A percentile compares a stretch with the other conserved stretches of the same genome.
These are phyloP conservation scores for Carex arenaria DNA, from an alignment of 202 grass and related monocot genomes.

Conservation along the genomic window DNA sequence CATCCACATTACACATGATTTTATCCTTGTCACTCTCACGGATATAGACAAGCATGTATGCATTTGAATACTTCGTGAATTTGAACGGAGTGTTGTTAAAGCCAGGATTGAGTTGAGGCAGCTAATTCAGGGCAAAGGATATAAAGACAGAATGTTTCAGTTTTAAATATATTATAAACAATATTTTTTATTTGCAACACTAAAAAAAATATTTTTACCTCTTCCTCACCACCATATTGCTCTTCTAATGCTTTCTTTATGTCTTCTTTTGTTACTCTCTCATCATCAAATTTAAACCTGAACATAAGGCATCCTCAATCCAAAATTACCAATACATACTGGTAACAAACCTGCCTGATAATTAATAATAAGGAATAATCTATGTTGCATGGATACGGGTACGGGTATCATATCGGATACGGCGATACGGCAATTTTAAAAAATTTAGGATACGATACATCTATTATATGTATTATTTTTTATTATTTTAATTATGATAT, in stretches of 20 bases:
- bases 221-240: slow-evolving; percentile 96
- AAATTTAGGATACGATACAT: too few relatives aligned
- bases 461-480: too few relatives aligned
- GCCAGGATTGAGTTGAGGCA: slow-evolving; percentile 82
- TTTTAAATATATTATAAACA: slow-evolving; percentile 14
- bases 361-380: neutral
- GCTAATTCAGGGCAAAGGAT: slow-evolving; percentile 34
- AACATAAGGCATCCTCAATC: neutral
- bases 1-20: slow-evolving; percentile 92
- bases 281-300: slow-evolving; percentile 99
- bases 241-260: slow-evolving; percentile 87
- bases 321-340: neutral
- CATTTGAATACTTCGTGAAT: slow-evolving; percentile 94
- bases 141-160: slow-evolving; percentile 9
- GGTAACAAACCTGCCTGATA: neutral
- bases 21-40: slow-evolving; percentile 92
- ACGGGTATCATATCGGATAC: too few relatives aligned
- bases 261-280: slow-evolving; percentile 96
- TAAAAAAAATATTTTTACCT: slow-evolving; percentile 42
- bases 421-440: too few relatives aligned
- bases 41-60: slow-evolving; percentile 98
- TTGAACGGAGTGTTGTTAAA: slow-evolving; percentile 91
- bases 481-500: too few relatives aligned
- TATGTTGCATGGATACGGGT: too few relatives aligned
- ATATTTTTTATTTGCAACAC: slow-evolving; percentile 7